Evolutionary conservation across 2,329 filamentous ascomycete genomes (phyloP), one percentile per base, ranked within the genome.

Genomic region (Aspergillus latus): DNA sequence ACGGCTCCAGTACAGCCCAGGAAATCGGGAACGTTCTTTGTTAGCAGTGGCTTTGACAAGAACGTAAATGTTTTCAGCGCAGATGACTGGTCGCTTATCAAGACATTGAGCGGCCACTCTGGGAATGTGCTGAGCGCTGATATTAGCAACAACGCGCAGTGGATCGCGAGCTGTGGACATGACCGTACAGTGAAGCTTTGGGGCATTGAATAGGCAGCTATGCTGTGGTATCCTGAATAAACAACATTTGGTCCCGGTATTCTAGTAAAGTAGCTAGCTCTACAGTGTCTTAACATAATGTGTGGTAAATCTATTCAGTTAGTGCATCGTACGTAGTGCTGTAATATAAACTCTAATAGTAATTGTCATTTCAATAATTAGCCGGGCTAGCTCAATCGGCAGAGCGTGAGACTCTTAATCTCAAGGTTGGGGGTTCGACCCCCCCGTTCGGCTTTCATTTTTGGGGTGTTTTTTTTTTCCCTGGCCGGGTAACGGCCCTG

Each of bases 121-220:
- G 92, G 91, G 2, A 94, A 95, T 40, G 92, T 99, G 9, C 84
- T 95, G 51, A 95, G 91, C 64, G 88, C 91, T 10, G 94, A 99
- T 76, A 85, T 96, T 52, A 95, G 89, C 68, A 81, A 82, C 61
- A 90, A 97, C 73, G 89, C 87, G 7, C 88, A 82, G 69, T 99
- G 92, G 90, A 96, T 99, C 72, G 89, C 93, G 26, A 97, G 92
- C 71, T 92, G 91, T 63, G 92, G 94, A 2, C 90, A 96, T 70
- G 94, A 99, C 74, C 84, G 92, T 52, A 97, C 93, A 1, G 90
- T 97, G 49, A 99, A 99, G 79, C 80, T 99, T 2, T 99, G 94
- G 94, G 90, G 90, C 4, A 84, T 92, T 62, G 93, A 96, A 62
- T 89, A 91, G 60, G 13, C 9, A n/a, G 11, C 8, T 11, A 11